Evolutionary conservation across 2,329 filamentous ascomycete genomes (phyloP), one percentile per base, ranked within the genome.

Genomic region (Pseudopyricularia cyperi): DNA sequence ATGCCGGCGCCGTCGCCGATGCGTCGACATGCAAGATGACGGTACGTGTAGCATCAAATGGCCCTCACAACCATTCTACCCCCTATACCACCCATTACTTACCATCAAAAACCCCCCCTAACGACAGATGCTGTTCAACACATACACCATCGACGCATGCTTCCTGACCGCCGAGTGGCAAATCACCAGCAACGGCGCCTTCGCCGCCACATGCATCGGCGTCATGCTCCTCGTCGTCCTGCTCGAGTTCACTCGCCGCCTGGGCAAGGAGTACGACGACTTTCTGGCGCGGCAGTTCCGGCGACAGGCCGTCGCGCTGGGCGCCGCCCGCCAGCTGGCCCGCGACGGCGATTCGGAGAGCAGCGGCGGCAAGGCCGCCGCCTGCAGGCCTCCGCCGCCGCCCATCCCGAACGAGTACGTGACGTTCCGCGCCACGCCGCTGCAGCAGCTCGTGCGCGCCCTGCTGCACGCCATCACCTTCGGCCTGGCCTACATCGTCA

Each of bases 111-210:
- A 15, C 32, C 30, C 1, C 17, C 6, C n/a, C 7, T 2, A 22
- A 14, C 26, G 12, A 11, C 52, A 71, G 69, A 72, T 72, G 69
- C 57, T 71, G 17, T 71, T 68, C 67, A 71, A 71, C 57, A 71
- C 68, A 66, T 63, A 69, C 55, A 70, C 66, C 0, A 62, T 68
- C 53, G 68, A 68, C 52, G 61, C 68, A 32, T 71, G 69, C 59
- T 71, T 72, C 59, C 61, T 72, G 4, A 57, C 68, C 19, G 58
- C 63, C 12, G 64, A 66, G 22, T 72, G 69, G 69, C 64, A 66
- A 34, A 65, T 71, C 52, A 59, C 58, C 35, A 68, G 59, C 52
- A 60, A 66, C 42, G 70, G 68, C 55, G 64, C 64, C 58, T 70
- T 72, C 56, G 69, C 69, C 4, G 69, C 65, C 7, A 65, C 68